phyloP scores from a whole-genome alignment of 768 basidiomycete species.

The Naganishia vishniacii region DNA sequence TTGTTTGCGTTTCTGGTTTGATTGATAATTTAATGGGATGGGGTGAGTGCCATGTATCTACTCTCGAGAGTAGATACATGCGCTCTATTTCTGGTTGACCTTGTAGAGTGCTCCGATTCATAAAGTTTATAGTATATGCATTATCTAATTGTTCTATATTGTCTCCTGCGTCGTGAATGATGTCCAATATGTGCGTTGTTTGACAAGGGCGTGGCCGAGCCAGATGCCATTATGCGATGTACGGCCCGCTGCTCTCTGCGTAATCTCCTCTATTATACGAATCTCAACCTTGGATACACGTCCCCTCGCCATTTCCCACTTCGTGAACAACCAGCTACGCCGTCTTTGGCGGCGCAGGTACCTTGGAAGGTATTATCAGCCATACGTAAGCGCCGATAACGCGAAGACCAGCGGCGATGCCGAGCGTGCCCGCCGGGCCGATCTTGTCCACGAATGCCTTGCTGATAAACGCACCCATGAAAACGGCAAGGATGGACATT shows the following conservation, averaged over 20 bases:
- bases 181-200: too few relatives aligned
- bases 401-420: conserved; percentile 40
- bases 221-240: too few relatives aligned
- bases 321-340: too few relatives aligned
- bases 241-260: too few relatives aligned
- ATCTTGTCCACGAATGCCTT: conserved; percentile 36
- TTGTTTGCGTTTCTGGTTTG: conserved; percentile 3
- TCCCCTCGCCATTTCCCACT: too few relatives aligned
- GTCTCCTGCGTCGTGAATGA: too few relatives aligned
- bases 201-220: too few relatives aligned
- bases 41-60: background rate
- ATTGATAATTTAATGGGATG: conserved; percentile 3
- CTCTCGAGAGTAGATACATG: too few relatives aligned
- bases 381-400: conserved; percentile 20
- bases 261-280: too few relatives aligned
- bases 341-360: background rate
- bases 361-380: conserved; percentile 9
- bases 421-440: conserved; percentile 38
- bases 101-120: background rate
- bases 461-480: conserved; percentile 64
- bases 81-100: background rate
- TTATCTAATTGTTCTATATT: background rate
- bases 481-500: conserved; percentile 58
- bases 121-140: conserved; percentile 16
- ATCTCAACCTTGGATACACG: too few relatives aligned